Conservation (phyloP, 1,284 basidiomycete genomes). For the Moesziomyces globuligerus region DNA sequence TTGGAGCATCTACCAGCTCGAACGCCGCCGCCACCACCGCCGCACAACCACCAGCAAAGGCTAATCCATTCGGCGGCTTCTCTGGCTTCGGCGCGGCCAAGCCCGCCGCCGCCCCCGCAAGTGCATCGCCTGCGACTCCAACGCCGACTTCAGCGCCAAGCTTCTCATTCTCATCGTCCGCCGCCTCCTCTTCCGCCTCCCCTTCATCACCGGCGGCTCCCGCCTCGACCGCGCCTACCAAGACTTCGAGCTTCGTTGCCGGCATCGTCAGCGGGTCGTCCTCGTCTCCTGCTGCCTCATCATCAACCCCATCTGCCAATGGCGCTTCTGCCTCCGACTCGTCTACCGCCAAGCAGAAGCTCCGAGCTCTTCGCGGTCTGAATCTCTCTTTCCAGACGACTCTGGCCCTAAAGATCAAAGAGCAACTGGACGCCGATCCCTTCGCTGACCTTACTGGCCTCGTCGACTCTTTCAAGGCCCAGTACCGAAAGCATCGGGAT, state of each 20-base stretch:
- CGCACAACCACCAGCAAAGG: constrained; percentile 18
- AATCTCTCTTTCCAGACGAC: constrained; percentile 33
- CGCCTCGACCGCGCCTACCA: constrained; percentile 13
- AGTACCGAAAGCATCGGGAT: constrained; percentile 36
- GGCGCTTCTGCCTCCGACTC: constrained; percentile 1
- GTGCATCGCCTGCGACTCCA: constrained; percentile 3
- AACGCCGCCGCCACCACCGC: no score
- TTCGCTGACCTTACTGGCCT: constrained; percentile 33
- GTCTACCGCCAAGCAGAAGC: constrained; percentile 17
- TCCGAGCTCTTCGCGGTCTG: constrained; percentile 34
- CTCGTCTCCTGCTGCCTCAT: constrained; percentile 3
- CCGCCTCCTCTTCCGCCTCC: not conserved
- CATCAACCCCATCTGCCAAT: constrained; percentile 5
- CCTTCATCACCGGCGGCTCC: constrained; percentile 11
- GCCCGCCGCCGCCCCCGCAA: constrained; percentile 14
- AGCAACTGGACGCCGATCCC: constrained; percentile 35
- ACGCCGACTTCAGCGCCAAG: constrained; percentile 11
- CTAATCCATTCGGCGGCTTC: constrained; percentile 38
- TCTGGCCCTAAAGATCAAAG: constrained; percentile 28
- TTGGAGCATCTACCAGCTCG: constrained; percentile 16
- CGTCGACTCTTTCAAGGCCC: constrained; percentile 25
- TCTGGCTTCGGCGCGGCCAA: constrained; percentile 27
- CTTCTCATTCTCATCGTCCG: constrained; percentile 8
- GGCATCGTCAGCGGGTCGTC: constrained; percentile 15
- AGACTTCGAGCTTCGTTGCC: constrained; percentile 15